A percentile compares a stretch with the other conserved stretches of the same genome.
phyloP scores from a whole-genome alignment of 1,139 yeast genomes.

The Suhomyces atakaporum region DNA sequence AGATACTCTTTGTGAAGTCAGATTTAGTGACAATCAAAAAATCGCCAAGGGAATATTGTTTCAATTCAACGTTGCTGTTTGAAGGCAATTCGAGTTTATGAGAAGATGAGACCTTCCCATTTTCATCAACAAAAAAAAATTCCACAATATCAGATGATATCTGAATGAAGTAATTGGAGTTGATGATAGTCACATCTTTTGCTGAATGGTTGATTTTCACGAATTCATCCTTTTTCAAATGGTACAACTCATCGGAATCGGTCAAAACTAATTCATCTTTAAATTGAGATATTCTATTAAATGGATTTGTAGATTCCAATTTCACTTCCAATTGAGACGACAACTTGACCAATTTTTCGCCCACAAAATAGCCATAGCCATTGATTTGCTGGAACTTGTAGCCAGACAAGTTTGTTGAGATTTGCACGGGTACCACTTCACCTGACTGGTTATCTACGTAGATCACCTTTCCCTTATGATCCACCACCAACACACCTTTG shows the following conservation, averaged over 20 bases:
- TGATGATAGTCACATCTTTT: slow-evolving; percentile 7
- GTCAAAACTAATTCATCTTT: slow-evolving; percentile 23
- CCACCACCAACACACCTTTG: slow-evolving; percentile 24
- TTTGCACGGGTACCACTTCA: neutral
- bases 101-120: slow-evolving; percentile 1
- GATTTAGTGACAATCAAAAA: slow-evolving; percentile 17
- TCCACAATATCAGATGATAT: slow-evolving; percentile 5
- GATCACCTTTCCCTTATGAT: slow-evolving; percentile 16
- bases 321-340: slow-evolving; percentile 11
- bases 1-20: slow-evolving; percentile 20
- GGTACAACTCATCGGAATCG: slow-evolving; percentile 20
- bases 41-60: slow-evolving; percentile 22
- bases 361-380: slow-evolving; percentile 20
- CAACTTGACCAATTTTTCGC: slow-evolving; percentile 12
- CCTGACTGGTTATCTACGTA: slow-evolving; percentile 11
- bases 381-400: slow-evolving; percentile 12
- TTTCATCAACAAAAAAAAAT: slow-evolving; percentile 12
- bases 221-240: slow-evolving; percentile 10
- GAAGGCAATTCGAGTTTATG: slow-evolving; percentile 5
- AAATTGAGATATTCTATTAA: slow-evolving; percentile 18
- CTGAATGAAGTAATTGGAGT: slow-evolving; percentile 10
- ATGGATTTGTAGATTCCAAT: slow-evolving; percentile 3
- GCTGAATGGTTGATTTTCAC: slow-evolving; percentile 2
- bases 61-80: slow-evolving; percentile 10
- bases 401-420: neutral